These are phyloP conservation scores for Suillus alpinus DNA, from an alignment of 768 basidiomycete genomes.

Conservation along the genomic window DNA sequence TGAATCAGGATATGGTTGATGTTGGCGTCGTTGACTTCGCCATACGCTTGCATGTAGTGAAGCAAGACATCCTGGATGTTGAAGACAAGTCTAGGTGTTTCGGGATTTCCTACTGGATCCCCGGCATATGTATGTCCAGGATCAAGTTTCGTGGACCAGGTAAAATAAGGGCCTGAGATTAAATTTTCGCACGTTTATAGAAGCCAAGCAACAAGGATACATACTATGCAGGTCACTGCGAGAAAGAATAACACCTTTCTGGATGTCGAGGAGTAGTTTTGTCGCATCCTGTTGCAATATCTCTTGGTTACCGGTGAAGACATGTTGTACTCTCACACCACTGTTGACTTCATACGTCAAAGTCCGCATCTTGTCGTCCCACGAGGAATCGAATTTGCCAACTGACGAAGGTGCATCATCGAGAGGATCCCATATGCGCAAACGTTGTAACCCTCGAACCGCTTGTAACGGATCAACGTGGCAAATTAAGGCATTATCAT, in stretches of 20 bases:
- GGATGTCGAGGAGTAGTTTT: slow-evolving; percentile 37
- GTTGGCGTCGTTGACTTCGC: slow-evolving; percentile 27
- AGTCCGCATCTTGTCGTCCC: slow-evolving; percentile 32
- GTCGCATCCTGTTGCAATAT: slow-evolving; percentile 39
- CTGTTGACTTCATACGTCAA: slow-evolving; percentile 21
- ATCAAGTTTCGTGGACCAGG: slow-evolving; percentile 16
- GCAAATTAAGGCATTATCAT: slow-evolving; percentile 11
- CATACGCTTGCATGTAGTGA: slow-evolving; percentile 33
- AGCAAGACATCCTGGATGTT: slow-evolving; percentile 29
- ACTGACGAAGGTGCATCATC: slow-evolving; percentile 18
- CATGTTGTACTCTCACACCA: slow-evolving; percentile 34
- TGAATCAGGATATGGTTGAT: slow-evolving; percentile 35
- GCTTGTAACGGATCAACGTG: slow-evolving; percentile 17
- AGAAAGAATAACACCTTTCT: slow-evolving; percentile 28
- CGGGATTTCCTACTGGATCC: slow-evolving; percentile 6
- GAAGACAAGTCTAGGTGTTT: slow-evolving; percentile 24
- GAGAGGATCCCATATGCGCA: slow-evolving; percentile 16
- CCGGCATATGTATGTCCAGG: not conserved
- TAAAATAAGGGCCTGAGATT: slow-evolving; percentile 27
- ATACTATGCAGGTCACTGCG: slow-evolving; percentile 20
- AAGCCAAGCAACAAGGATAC: slow-evolving; percentile 5
- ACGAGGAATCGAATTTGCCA: slow-evolving; percentile 9
- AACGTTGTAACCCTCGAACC: slow-evolving; percentile 20
- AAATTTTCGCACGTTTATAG: not conserved
- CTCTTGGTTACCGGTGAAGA: slow-evolving; percentile 49